Evolutionary conservation across 2,329 filamentous ascomycete genomes (phyloP), one percentile per base, ranked within the genome.

Genomic region (Lecanicillium sp.): DNA sequence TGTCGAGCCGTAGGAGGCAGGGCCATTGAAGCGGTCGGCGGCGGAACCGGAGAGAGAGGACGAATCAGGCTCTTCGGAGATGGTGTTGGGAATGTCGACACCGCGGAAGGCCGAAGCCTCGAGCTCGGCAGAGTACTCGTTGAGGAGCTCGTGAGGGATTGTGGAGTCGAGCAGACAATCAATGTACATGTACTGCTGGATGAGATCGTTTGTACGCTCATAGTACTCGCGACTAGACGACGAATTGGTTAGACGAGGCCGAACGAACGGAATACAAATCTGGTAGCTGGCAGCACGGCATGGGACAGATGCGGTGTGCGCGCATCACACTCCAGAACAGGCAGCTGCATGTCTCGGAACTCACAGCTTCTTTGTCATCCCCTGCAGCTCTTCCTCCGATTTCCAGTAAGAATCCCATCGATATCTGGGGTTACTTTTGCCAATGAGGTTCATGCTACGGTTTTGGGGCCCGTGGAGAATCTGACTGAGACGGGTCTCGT

Each of bases 181-280:
- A 58, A 96, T 95, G 64, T 94, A 96, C 54, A 94, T 75, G 64
- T 96, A 97, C 63, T 95, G 86, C 64, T 93, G 87, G 51, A 97
- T 82, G 36, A 96, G 74, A 56, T 84, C 83, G 67, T 97, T 97
- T 61, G 84, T 91, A 36, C 87, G 81, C 71, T 94, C 84, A 61
- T 97, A 95, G 69, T 95, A 96, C 60, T 84, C 62, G 39, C 90
- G 86, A 51, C 81, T 84, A n/a, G n/a, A n/a, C n/a, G 54, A 2
- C 15, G 15, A 30, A 36, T 7, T 11, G 24, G 21, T 37, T 8
- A 29, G 15, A 36, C 4, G 27, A 24, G 43, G 44, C 49, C 40
- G 48, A 45, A 50, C 23, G 23, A 21, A 20, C 4, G n/a, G n/a
- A 23, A 17, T 5, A 12, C 14, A 12, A 14, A 44, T 44, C n/a